phyloP scores from a whole-genome alignment of 2,329 filamentous ascomycete genomes.

The Orbilia javanica region DNA sequence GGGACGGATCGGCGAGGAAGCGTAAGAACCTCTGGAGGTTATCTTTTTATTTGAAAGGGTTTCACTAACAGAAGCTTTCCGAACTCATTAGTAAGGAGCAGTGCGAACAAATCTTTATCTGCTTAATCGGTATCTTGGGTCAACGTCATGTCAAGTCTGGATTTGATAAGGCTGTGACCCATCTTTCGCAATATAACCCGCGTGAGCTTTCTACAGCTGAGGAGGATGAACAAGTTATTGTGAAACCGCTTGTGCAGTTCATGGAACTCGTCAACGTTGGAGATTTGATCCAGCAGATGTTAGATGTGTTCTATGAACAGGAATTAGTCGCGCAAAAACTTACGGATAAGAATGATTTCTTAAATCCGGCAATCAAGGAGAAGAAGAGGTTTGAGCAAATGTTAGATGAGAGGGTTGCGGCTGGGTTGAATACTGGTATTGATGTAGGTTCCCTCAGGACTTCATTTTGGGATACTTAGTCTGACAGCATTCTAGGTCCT shows the following conservation, averaged over 20 bases:
- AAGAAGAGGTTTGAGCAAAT: slow-evolving; percentile 99
- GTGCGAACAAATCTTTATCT: slow-evolving; percentile 89
- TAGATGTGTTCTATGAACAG: slow-evolving; percentile 98
- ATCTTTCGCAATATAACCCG: slow-evolving; percentile 91
- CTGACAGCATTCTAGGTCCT: slow-evolving; percentile 66
- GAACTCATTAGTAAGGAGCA: slow-evolving; percentile 71
- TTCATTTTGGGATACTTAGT: neutral
- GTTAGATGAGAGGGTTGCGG: slow-evolving; percentile 95
- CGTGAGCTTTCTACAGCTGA: slow-evolving; percentile 81
- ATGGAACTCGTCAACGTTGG: slow-evolving; percentile 98
- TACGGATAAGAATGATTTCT: slow-evolving; percentile 91
- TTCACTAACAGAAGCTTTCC: slow-evolving; percentile 4
- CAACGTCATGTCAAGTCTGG: slow-evolving; percentile 89
- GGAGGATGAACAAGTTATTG: slow-evolving; percentile 71
- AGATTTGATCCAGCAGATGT: slow-evolving; percentile 97
- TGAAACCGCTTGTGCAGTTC: slow-evolving; percentile 93
- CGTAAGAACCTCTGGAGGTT: slow-evolving; percentile 67
- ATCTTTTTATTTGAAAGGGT: neutral
- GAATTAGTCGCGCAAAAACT: slow-evolving; percentile 86
- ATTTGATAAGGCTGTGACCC: slow-evolving; percentile 90
- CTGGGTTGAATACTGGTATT: slow-evolving; percentile 95
- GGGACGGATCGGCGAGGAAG: slow-evolving; percentile 83
- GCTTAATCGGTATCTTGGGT: slow-evolving; percentile 84
- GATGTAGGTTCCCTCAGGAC: slow-evolving; percentile 72
- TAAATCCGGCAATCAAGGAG: slow-evolving; percentile 89